These are phyloP conservation scores for Puccinia novopanici DNA, from an alignment of 1,284 basidiomycete species.

Conservation along the genomic window DNA sequence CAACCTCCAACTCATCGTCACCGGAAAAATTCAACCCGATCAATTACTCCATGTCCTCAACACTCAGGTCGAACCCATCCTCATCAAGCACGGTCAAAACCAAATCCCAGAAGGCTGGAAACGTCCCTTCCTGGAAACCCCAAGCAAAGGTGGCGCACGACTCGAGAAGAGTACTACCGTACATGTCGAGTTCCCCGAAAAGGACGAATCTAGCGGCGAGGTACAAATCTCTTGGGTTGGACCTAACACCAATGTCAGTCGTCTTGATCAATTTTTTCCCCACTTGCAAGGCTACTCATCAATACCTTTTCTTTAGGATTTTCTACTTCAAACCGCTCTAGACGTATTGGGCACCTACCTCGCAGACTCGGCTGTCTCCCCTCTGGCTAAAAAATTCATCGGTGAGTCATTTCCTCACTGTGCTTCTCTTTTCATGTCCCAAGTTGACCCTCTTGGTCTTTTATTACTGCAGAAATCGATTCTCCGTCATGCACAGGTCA, in stretches of 20 bases:
- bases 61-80: slow-evolving; percentile 75
- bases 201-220: slow-evolving; percentile 93
- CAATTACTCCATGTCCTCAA: slow-evolving; percentile 72
- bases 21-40: slow-evolving; percentile 66
- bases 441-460: slow-evolving; percentile 69
- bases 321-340: slow-evolving; percentile 34
- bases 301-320: slow-evolving; percentile 16
- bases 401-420: slow-evolving; percentile 1
- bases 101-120: slow-evolving; percentile 79
- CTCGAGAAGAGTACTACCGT: slow-evolving; percentile 67
- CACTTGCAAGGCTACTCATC: background rate
- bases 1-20: slow-evolving; percentile 81
- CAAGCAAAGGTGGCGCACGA: slow-evolving; percentile 69
- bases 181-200: slow-evolving; percentile 90
- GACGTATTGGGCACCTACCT: slow-evolving; percentile 55
- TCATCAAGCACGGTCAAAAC: slow-evolving; percentile 73
- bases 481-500: slow-evolving; percentile 75
- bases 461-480: slow-evolving; percentile 89
- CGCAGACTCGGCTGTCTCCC: slow-evolving; percentile 55
- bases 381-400: slow-evolving; percentile 50
- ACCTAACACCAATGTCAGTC: slow-evolving; percentile 73
- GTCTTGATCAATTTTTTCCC: slow-evolving; percentile 7
- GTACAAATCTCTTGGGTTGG: slow-evolving; percentile 78
- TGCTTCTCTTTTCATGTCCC: background rate
- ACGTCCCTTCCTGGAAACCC: slow-evolving; percentile 88